Evolutionary conservation across 257 asterid genomes (phyloP).

Genomic region (Craterostigma plantagineum): DNA sequence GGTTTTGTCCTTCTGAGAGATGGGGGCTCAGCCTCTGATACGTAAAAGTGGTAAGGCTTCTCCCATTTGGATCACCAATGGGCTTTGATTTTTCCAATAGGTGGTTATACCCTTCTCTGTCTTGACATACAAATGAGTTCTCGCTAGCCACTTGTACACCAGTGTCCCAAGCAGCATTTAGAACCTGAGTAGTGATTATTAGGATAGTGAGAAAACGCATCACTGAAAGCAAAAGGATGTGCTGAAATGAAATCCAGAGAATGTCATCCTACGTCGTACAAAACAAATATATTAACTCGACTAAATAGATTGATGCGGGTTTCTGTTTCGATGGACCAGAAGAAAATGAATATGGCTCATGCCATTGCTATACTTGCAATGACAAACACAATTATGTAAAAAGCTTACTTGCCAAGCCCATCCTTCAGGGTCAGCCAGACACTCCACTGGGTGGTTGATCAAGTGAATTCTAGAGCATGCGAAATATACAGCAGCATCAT

Average conservation of each 20-base stretch:
- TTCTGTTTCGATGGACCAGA: too few species aligned
- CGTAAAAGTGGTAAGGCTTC: constrained; percentile 52
- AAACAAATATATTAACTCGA: too few species aligned
- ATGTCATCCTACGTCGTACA: too few species aligned
- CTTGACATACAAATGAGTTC: constrained; percentile 37
- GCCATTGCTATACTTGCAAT: not conserved
- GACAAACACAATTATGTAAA: not conserved
- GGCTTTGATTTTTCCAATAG: constrained; percentile 74
- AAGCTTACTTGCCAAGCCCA: constrained; percentile 75
- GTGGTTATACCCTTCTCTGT: constrained; percentile 41
- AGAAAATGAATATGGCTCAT: too few species aligned
- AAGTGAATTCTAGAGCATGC: constrained; percentile 28
- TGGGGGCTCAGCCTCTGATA: constrained; percentile 48
- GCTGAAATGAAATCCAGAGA: too few species aligned
- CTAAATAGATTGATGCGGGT: too few species aligned
- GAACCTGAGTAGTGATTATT: constrained; percentile 20
- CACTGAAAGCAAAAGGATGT: too few species aligned
- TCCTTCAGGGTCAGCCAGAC: constrained; percentile 64
- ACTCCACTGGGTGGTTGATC: constrained; percentile 29
- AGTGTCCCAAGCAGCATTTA: constrained; percentile 82
- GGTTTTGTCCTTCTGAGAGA: constrained; percentile 53
- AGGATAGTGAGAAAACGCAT: too few species aligned
- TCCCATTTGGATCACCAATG: constrained; percentile 55
- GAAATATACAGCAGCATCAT: constrained; percentile 42
- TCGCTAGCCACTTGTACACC: constrained; percentile 50